Base-by-base conservation (phyloP, 1,139 yeast species). In the Yamadazyma triangularis region DNA sequence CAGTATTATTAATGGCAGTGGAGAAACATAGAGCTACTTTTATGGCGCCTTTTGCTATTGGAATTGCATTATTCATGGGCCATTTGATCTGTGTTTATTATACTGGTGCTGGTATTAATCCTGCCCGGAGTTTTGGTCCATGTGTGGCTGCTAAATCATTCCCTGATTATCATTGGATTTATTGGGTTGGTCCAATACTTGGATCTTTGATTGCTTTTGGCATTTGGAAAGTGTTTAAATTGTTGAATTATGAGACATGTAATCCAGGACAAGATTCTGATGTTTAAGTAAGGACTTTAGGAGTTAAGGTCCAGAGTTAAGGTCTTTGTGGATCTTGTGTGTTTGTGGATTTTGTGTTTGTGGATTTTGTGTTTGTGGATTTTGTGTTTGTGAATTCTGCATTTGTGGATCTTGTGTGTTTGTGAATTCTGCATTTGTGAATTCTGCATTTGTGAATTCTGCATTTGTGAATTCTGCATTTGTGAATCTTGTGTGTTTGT, bases 71-170 rank as follows among this genome's bases (percentile, higher is more conserved):
- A 46, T 81, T 87, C 65, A 64, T 86, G 49, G 94, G 84, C 26
- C 95, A 87, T 56, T 75, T 86, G 70, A 70, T 84, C 44, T 74
- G 84, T 55, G 85, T 87, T 38, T 84, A 73, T 73, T 83, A 77
- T 66, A 83, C 95, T 33, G 95, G 95, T 56, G 95, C 95, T 26
- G 95, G 95, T 53, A 69, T 85, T 53, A 86, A 86, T 71, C 95
- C 95, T 34, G 95, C 95, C 29, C 79, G 96, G 66, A 67, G 87
- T 20, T 75, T 87, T 40, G 96, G 96, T 51, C 94, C 95, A 33
- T 73, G 80, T 55, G 69, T 85, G 38, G 94, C 89, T 36, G 72
- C 73, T 35, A 64, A 60, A 36, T 65, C 73, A 23, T 87, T 87
- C 79, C 94, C 95, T 25, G 58, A 54, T 50, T 86, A 87, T 63